Evolutionary conservation across 202 grass and related monocot species (phyloP), one percentile per base, ranked within the genome.

Genomic region (Zizania palustris): DNA sequence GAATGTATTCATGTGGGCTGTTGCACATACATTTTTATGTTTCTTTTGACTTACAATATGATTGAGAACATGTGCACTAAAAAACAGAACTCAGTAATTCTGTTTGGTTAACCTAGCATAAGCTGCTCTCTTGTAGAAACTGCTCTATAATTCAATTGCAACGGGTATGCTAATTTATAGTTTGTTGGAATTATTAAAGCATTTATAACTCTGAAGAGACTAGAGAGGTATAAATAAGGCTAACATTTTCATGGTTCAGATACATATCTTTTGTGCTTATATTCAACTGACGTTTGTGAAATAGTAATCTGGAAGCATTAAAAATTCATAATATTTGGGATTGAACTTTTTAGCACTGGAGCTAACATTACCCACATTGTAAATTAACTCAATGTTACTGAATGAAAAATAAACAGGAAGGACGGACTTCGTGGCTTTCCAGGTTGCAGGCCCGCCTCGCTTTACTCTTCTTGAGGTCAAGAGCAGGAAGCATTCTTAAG

Each of bases 381-480:
- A 69, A 60, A 71, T 60, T 66, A 60, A 84, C 45, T 36, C 59
- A 42, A 84, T 51, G 40, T 12, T 71, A 10, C 36, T 66, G 59
- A 48, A 80, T 84, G 37, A 43, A 60, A 66, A 84, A 75, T 9
- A 6, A 53, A 71, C 84, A 95, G 96, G 87, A 92, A 81, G 72
- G 89, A 68, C 62, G 19, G 7, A 59, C 73, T 55, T 90, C 91
- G 55, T 89, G 78, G 77, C 66, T 98, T 87, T 91, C 89, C 62
- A 76, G 81, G 63, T 85, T 95, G 63, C 83, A 84, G 67, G 87
- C 89, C 50, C 41, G 66, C 35, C 70, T 98, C 50, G 75, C 95
- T 72, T 84, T 98, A 80, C 75, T 95, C 45, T 98, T 80, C 75
- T 92, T 98, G 69, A 94, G 96, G 71, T 83, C 77, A 83, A 92